Evolutionary conservation across 495 filamentous ascomycete genomes (phyloP), one percentile per base, ranked within the genome.

Genomic region (Staphylotrichum tortipilum): DNA sequence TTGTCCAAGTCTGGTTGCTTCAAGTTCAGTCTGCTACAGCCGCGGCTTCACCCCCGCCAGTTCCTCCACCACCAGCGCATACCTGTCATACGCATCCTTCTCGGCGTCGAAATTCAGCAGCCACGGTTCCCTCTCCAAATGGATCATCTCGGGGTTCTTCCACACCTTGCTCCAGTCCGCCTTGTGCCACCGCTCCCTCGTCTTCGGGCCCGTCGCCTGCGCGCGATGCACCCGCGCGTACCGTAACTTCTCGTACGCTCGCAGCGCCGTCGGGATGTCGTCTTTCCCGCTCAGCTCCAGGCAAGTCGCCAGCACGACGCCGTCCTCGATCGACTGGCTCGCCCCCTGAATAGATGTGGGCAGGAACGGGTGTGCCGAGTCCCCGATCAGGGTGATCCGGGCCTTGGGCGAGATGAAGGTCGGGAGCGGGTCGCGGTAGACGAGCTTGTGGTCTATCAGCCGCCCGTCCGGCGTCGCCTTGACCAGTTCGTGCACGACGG

Each of bases 311-410:
- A 88, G 60, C 1, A 78, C 79, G 1, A 79, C 77, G 2, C 78
- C 85, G 60, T 88, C 85, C 55, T 89, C 85, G 53, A 88, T 80
- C 0, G 83, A 81, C 56, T 86, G 61, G 24, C 78, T 83, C 0
- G 81, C 85, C 0, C 85, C 85, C 52, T 86, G 80, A n/a, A 79
- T 78, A 4, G 77, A 81, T 0, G 82, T 85, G 0, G 84, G 84
- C 4, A 88, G 68, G 61, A 88, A 86, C 0, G 84, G 78, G 64
- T 89, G 85, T 2, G 84, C 84, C 6, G 82, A 70, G 55, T 88
- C 85, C 19, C 84, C 85, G 28, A 88, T 72, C 14, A 84, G 66
- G 28, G 71, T 73, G n/a, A 82, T 82, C 17, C 78, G 70, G 11
- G 75, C 72, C 12, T 71, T 67, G 12, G 76, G 68, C 5, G 76